Evolutionary conservation across 441 rosid genomes (phyloP), one percentile per base, ranked within the genome.

Genomic region (Caryocar brasiliense): DNA sequence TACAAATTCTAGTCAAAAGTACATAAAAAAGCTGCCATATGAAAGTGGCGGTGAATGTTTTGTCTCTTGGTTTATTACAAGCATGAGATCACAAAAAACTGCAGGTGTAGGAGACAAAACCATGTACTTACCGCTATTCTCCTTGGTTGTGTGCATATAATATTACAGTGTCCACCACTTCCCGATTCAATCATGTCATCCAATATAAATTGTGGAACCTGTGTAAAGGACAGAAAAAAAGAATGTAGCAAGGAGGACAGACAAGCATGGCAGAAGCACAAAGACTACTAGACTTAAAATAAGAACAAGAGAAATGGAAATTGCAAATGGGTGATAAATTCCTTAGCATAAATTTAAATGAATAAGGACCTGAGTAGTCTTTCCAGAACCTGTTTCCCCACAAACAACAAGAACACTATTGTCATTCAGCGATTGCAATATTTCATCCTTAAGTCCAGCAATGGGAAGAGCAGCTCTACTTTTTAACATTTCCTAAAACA

Each of bases 341-440:
- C n/a, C 33, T 42, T n/a, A 30, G 24, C 7, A 58, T 47, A 53
- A n/a, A 2, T 6, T 13, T 30, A 56, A 55, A 54, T 18, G 30
- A 65, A 60, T 13, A 29, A 26, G 37, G 35, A 86, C 93, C 98
- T 86, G 98, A 22, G 95, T 91, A 49, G 98, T 91, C 84, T 91
- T 91, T 67, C 98, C 98, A 57, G 95, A 91, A 61, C 98, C 98
- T 36, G 96, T 91, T 72, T 91, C 98, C 47, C 98, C 96, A 54
- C 98, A 86, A 58, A 91, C 82, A 52, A 86, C 95, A 44, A 91
- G 80, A 49, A 86, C 85, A 67, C 75, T 67, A 43, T 68, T 78
- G 59, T 91, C 93, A 74, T 75, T 79, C 64, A 91, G 73, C 30
- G 55, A 51, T 61, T 77, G 79, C 73, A 85, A 69, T 61, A 82